Base-by-base conservation (phyloP, 257 asterid species). In the Solanum tarapatanum region DNA sequence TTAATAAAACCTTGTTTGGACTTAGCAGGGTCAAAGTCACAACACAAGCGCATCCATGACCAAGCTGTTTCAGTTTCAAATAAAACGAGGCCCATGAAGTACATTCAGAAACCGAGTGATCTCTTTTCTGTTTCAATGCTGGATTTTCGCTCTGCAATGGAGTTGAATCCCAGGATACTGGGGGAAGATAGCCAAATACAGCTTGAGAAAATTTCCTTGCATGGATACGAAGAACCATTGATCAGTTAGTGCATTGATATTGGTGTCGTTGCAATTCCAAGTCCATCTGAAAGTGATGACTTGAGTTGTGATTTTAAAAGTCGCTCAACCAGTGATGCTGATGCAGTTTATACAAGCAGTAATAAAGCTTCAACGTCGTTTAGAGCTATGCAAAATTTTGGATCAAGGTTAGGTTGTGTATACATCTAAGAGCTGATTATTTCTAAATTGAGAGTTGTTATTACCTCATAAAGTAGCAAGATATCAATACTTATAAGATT, bases 151-250 rank as follows among this genome's bases (percentile, higher is more conserved):
- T 94, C 86, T 86, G 92, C 94, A 9, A 89, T 92, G 95, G 93
- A 92, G 90, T 90, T 64, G 43, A 89, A 93, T 91, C 94, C 95
- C 32, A 23, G 86, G 58, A 64, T 93, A 84, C 93, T 95, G 23
- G 98, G 98, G 72, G 92, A 89, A 87, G 91, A 93, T 87, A 93
- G 98, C 96, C 93, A 94, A 10, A 3, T 89, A 32, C 91, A 87
- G 85, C 90, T 94, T 82, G 98, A 92, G 94, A 93, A 89, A 89
- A 35, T 93, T 66, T 87, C 83, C 24, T 72, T 90, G 89, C 83
- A 48, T 83, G 88, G 91, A 43, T 91, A 92, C 24, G 91, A 91
- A 83, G 92, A 90, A 82, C 85, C 85, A 84, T 74, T 60, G 91
- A 88, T 83, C 80, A 88, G 73, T 36, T 91, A 82, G 83, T 51